phyloP scores from a whole-genome alignment of 345 rosid species.

The Eucalyptus tenuipes region DNA sequence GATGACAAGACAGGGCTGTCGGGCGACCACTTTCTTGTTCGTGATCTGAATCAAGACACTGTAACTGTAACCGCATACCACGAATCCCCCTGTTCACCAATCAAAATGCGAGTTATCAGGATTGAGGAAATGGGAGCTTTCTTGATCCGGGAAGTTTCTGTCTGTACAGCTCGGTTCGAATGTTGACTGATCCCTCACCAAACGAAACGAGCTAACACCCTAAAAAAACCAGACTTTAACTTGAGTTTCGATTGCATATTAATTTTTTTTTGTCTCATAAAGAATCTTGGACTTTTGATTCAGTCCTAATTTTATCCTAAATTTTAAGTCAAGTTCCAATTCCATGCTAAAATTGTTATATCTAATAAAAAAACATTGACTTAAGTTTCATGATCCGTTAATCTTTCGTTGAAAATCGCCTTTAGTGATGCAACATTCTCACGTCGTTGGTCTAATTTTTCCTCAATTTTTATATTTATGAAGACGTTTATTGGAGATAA shows the following conservation, averaged over 20 bases:
- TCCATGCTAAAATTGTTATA: too few species aligned
- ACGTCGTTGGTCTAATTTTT: fast-evolving
- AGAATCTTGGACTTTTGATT: too few species aligned
- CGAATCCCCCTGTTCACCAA: background rate
- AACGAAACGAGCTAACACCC: background rate
- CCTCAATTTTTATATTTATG: background rate
- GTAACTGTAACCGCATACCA: background rate
- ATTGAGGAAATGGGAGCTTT: background rate
- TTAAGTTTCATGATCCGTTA: too few species aligned
- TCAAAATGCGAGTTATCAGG: background rate
- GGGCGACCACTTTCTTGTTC: background rate
- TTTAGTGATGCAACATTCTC: fast-evolving
- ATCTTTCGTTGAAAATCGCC: fast-evolving
- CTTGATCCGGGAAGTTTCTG: background rate
- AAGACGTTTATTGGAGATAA: background rate
- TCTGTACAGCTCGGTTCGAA: background rate
- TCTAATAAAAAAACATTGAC: background rate
- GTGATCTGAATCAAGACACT: background rate
- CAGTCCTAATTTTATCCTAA: too few species aligned
- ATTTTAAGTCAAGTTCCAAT: too few species aligned
- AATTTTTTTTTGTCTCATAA: background rate
- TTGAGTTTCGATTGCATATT: too few species aligned
- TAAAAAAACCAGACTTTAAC: too few species aligned
- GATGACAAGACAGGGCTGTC: background rate
- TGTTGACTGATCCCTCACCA: background rate